Evolutionary conservation across 163 green algal genomes (phyloP).

Genomic region (Volvox carteri): DNA sequence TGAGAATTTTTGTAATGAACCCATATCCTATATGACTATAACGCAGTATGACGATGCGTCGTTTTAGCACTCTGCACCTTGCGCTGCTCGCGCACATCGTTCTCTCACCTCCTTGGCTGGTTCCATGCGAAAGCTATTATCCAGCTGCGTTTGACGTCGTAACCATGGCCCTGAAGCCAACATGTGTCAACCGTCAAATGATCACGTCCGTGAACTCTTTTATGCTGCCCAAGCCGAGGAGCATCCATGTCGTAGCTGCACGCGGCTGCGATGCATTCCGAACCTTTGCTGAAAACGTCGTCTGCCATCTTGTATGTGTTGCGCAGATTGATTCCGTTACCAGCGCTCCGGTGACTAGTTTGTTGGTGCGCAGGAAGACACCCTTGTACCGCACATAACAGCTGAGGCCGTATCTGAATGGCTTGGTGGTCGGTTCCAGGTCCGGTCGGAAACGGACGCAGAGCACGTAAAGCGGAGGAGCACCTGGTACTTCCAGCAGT

Average conservation of each 20-base stretch:
- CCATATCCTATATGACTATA: too few species aligned
- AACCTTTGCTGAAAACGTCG: neutral
- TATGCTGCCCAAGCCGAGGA: neutral
- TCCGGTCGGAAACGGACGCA: neutral
- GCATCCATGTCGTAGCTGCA: neutral
- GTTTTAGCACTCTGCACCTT: too few species aligned
- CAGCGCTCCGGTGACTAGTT: too few species aligned
- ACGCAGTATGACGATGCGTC: too few species aligned
- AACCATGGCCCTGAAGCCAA: conserved; percentile 24
- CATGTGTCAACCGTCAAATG: conserved; percentile 27
- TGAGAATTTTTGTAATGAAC: too few species aligned
- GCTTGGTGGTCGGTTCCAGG: neutral
- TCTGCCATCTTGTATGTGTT: conserved; percentile 2
- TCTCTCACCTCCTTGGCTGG: too few species aligned
- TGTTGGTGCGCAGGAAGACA: conserved; percentile 18
- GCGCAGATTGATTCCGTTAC: too few species aligned
- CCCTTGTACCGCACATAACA: neutral
- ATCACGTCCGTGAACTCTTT: neutral
- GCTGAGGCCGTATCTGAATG: neutral
- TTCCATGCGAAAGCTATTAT: too few species aligned
- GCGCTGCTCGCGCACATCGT: too few species aligned
- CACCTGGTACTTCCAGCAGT: conserved; percentile 39
- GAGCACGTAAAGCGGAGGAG: neutral
- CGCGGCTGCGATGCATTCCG: neutral
- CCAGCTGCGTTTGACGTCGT: conserved; percentile 13